A percentile compares a stretch with the other conserved stretches of the same genome.
Evolutionary conservation across 805 yeast species (phyloP).

Genomic region (Scheffersomyces coipomensis): DNA sequence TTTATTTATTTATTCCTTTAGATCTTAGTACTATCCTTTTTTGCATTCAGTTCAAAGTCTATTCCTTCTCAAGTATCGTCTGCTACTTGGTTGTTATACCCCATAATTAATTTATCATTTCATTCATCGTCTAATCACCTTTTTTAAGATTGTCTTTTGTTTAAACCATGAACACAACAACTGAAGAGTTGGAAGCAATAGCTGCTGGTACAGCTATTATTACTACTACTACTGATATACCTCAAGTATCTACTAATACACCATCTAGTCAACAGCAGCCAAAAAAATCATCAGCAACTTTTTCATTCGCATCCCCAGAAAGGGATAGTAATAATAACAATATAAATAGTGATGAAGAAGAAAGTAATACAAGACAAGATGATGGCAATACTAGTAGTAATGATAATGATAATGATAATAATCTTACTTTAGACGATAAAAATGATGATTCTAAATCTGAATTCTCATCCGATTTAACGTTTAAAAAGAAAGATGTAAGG

Average conservation of each 20-base stretch:
- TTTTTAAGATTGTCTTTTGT: too few species aligned
- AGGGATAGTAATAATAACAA: neutral
- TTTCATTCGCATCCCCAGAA: neutral
- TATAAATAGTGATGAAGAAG: neutral
- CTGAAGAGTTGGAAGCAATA: too few species aligned
- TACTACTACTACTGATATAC: too few species aligned
- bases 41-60: too few species aligned
- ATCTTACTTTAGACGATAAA: neutral
- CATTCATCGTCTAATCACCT: too few species aligned
- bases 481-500: conserved; percentile 38
- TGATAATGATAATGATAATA: neutral
- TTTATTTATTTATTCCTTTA: too few species aligned
- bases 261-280: neutral
- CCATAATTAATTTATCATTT: too few species aligned
- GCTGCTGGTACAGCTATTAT: too few species aligned
- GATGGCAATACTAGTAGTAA: neutral
- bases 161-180: too few species aligned
- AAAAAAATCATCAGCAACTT: neutral
- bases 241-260: neutral
- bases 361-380: neutral
- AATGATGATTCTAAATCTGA: conserved; percentile 3
- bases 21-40: too few species aligned
- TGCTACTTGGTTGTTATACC: too few species aligned
- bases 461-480: conserved; percentile 18
- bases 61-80: too few species aligned